Conservation (phyloP, 352 stramenopile genomes). For the Aphanomyces astaci region DNA sequence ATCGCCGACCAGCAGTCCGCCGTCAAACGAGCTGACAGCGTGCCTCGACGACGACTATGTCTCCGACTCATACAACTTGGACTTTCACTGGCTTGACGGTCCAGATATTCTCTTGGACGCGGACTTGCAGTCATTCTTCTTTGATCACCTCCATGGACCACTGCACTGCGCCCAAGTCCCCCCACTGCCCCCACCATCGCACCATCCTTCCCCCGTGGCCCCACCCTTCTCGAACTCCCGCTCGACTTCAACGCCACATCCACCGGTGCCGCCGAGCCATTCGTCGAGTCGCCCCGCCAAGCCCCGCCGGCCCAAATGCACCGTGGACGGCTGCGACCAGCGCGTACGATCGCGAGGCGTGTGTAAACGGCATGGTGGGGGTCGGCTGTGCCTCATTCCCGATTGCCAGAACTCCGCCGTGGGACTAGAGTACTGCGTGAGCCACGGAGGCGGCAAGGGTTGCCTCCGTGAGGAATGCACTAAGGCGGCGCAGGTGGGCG, state of each 20-base stretch:
- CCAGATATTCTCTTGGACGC: not conserved
- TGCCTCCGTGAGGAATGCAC: conserved; percentile 69
- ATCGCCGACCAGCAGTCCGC: not conserved
- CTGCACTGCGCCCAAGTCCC: not conserved
- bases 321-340: not conserved
- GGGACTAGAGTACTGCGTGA: conserved; percentile 74
- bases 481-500: conserved; percentile 73
- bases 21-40: not conserved
- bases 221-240: not conserved
- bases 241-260: no score
- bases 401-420: conserved; percentile 26
- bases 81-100: not conserved
- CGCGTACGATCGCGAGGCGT: conserved; percentile 9
- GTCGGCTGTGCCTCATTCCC: not conserved
- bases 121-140: not conserved
- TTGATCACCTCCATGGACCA: not conserved
- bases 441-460: conserved; percentile 69
- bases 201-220: no score
- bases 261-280: no score
- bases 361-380: conserved; percentile 2
- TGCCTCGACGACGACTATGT: not conserved
- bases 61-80: not conserved
- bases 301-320: not conserved
- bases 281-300: not conserved
- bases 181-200: not conserved